Conservation (phyloP, 257 asterid species). For the Primulina eburnea region DNA sequence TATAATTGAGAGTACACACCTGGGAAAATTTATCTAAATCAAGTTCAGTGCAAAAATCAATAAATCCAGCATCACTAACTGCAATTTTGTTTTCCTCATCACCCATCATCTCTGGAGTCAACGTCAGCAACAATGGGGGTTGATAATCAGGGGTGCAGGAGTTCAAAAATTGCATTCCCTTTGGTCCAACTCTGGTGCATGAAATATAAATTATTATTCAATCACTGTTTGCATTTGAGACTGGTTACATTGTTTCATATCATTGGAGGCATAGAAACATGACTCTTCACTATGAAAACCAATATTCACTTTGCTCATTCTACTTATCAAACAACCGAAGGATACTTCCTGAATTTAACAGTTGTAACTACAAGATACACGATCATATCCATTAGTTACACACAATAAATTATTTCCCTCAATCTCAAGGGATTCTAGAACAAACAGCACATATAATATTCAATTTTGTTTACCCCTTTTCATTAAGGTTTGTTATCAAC, state of each 20-base stretch:
- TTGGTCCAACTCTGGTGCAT: constrained; percentile 70
- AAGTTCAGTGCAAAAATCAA: constrained; percentile 36
- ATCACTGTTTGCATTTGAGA: constrained; percentile 22
- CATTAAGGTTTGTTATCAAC: constrained; percentile 4
- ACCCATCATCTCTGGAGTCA: constrained; percentile 57
- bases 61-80: constrained; percentile 32
- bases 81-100: constrained; percentile 44
- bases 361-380: too few relatives aligned
- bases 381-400: constrained; percentile 2
- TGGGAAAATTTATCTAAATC: constrained; percentile 52
- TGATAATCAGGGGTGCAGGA: constrained; percentile 91
- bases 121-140: constrained; percentile 67
- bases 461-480: neutral
- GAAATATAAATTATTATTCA: constrained; percentile 17
- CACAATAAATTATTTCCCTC: neutral
- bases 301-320: too few relatives aligned
- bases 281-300: too few relatives aligned
- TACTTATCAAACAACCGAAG: too few relatives aligned
- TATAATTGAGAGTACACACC: constrained; percentile 34
- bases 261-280: too few relatives aligned
- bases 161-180: constrained; percentile 66
- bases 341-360: too few relatives aligned
- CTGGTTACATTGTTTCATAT: constrained; percentile 13
- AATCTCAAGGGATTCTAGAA: constrained; percentile 2
- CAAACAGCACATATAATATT: neutral